Conservation (phyloP, 257 asterid species). For the Penstemon eatonii region DNA sequence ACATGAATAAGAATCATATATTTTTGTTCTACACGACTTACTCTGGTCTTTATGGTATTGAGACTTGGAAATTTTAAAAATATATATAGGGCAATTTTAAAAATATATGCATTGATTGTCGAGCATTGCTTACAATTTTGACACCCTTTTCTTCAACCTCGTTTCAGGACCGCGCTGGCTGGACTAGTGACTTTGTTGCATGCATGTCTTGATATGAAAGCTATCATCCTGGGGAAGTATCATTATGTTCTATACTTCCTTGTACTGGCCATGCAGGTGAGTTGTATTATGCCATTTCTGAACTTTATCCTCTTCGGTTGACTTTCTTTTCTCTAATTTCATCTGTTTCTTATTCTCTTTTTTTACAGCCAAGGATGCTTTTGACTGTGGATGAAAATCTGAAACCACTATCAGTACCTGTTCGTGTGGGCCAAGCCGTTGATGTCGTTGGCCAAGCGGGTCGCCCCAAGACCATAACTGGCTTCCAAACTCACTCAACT, state of each 20-base stretch:
- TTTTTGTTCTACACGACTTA: too few species aligned
- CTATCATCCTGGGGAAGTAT: conserved; percentile 78
- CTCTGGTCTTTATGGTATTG: too few species aligned
- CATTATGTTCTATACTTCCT: conserved; percentile 87
- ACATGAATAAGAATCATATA: too few species aligned
- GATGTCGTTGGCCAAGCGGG: conserved; percentile 98
- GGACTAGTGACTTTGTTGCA: conserved; percentile 75
- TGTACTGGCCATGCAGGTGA: conserved; percentile 90
- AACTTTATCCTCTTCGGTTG: not conserved
- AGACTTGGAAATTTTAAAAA: too few species aligned
- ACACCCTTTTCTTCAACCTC: not conserved
- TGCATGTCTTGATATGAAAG: conserved; percentile 88
- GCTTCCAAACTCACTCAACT: conserved; percentile 95
- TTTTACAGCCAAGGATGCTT: conserved; percentile 86
- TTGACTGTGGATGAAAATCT: conserved; percentile 88
- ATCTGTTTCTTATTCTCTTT: not conserved
- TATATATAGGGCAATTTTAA: too few species aligned
- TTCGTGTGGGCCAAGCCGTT: conserved; percentile 96
- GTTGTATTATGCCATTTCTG: not conserved
- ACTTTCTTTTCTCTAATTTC: not conserved
- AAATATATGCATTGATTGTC: too few species aligned
- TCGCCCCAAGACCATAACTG: conserved; percentile 94
- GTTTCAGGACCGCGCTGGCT: conserved; percentile 77
- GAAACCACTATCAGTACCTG: conserved; percentile 85
- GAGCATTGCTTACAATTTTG: not conserved